A percentile compares a stretch with the other conserved stretches of the same genome.
These are phyloP conservation scores for Ceratobasidium sp. DNA, from an alignment of 1,284 basidiomycete genomes.

Conservation along the genomic window DNA sequence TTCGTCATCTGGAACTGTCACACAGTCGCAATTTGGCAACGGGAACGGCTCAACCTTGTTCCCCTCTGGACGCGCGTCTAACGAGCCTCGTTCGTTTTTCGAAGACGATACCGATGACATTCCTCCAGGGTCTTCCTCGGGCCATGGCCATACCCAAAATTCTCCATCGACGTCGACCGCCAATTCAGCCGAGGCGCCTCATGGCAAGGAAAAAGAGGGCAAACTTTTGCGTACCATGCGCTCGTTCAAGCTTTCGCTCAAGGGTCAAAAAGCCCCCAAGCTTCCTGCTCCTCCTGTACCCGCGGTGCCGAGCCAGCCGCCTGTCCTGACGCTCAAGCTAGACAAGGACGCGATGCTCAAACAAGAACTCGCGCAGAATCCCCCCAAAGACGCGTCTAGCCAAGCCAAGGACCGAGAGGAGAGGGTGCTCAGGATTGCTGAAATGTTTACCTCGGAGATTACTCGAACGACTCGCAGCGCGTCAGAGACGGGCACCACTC, in stretches of 20 bases:
- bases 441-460: constrained; percentile 13
- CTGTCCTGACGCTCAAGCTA: constrained; percentile 18
- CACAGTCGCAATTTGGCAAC: background rate
- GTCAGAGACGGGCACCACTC: background rate
- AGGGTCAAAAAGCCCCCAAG: constrained; percentile 31
- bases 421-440: constrained; percentile 12
- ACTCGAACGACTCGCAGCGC: background rate
- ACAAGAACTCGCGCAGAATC: background rate
- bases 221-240: constrained; percentile 23
- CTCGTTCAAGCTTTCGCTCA: constrained; percentile 34
- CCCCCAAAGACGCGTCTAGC: background rate
- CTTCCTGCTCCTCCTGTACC: constrained; percentile 10
- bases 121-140: background rate
- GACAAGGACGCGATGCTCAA: background rate
- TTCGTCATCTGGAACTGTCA: constrained; percentile 11
- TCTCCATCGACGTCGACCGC: constrained; percentile 18
- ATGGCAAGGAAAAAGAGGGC: constrained; percentile 2
- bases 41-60: constrained; percentile 16
- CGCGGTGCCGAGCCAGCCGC: constrained; percentile 13
- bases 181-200: background rate
- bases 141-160: constrained; percentile 12
- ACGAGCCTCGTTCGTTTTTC: constrained; percentile 29
- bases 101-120: constrained; percentile 21
- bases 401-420: constrained; percentile 1
- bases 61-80: background rate